Evolutionary conservation across 768 basidiomycete species (phyloP).

Genomic region (Pholiota microspora): DNA sequence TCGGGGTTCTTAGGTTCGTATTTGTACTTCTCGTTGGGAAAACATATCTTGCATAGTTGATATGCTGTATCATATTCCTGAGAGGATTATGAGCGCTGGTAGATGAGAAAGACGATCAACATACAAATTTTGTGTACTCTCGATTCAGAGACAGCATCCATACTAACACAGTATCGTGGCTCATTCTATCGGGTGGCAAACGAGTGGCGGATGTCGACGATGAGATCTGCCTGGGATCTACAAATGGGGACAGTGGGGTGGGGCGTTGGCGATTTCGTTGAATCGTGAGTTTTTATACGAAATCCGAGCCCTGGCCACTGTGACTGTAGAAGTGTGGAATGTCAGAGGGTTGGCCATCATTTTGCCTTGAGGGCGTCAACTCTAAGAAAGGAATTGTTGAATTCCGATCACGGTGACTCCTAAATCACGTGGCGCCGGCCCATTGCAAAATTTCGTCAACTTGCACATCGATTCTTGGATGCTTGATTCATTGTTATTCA

Average conservation of each 20-base stretch:
- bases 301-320: not conserved
- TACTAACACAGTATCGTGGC: slow-evolving; percentile 51
- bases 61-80: slow-evolving; percentile 77
- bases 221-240: too few relatives aligned
- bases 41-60: slow-evolving; percentile 57
- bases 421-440: slow-evolving; percentile 1
- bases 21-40: slow-evolving; percentile 51
- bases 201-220: too few relatives aligned
- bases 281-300: not conserved
- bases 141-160: slow-evolving; percentile 82
- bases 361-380: slow-evolving; percentile 13
- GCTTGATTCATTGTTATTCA: too few relatives aligned
- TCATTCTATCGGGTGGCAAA: slow-evolving; percentile 10
- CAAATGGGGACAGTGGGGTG: too few relatives aligned
- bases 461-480: too few relatives aligned
- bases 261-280: too few relatives aligned
- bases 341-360: slow-evolving; percentile 10
- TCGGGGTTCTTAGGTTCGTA: slow-evolving; percentile 60
- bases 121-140: slow-evolving; percentile 65
- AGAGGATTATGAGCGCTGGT: slow-evolving; percentile 4
- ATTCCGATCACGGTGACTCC: slow-evolving; percentile 1
- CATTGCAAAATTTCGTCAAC: too few relatives aligned
- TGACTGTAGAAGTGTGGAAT: not conserved
- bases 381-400: slow-evolving; percentile 8
- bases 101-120: slow-evolving; percentile 19